Evolutionary conservation across 805 yeast genomes (phyloP).

Genomic region (Spathaspora girioi): DNA sequence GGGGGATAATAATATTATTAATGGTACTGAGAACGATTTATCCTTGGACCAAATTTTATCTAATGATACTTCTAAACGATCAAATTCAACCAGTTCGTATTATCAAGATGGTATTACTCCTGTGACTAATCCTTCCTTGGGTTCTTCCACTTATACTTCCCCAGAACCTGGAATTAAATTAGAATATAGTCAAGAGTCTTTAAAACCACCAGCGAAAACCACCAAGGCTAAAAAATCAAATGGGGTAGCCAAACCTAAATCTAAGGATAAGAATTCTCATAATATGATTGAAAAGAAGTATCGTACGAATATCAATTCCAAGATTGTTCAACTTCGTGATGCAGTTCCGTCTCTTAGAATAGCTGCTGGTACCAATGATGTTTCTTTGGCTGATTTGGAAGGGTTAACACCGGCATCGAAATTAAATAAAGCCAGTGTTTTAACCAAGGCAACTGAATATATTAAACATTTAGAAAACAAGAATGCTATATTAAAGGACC

Average conservation of each 20-base stretch:
- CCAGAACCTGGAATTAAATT: constrained; percentile 12
- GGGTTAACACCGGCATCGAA: constrained; percentile 76
- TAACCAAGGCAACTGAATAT: constrained; percentile 74
- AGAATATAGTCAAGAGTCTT: neutral
- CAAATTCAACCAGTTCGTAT: constrained; percentile 7
- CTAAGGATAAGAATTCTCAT: constrained; percentile 62
- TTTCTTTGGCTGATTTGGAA: constrained; percentile 49
- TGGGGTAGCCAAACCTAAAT: constrained; percentile 42
- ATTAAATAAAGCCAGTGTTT: constrained; percentile 71
- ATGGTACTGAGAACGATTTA: neutral
- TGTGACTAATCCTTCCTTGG: constrained; percentile 5
- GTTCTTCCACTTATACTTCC: constrained; percentile 14
- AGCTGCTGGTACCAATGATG: constrained; percentile 48
- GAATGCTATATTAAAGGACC: constrained; percentile 45
- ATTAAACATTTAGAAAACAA: constrained; percentile 68
- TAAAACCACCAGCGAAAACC: neutral
- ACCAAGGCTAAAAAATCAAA: constrained; percentile 5
- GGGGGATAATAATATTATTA: neutral
- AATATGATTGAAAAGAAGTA: constrained; percentile 80
- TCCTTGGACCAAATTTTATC: constrained; percentile 2
- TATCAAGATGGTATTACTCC: constrained; percentile 6
- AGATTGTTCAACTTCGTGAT: constrained; percentile 64
- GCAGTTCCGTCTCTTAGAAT: constrained; percentile 76
- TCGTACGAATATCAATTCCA: constrained; percentile 71
- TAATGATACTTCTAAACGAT: constrained; percentile 3